phyloP scores from a whole-genome alignment of 2,329 filamentous ascomycete species.

The Alternaria sp. region DNA sequence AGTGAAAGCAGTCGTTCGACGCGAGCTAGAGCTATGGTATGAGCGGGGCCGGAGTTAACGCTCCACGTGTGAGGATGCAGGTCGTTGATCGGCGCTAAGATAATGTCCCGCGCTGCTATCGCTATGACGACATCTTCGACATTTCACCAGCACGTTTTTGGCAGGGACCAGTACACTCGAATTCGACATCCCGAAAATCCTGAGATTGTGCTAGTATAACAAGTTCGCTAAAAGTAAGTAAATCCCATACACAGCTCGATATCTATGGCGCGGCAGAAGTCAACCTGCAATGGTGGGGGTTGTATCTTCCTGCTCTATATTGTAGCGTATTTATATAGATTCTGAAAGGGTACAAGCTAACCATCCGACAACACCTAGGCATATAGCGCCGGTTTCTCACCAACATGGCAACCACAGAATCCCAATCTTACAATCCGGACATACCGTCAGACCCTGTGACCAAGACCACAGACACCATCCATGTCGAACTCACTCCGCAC shows the following conservation, averaged over 20 bases:
- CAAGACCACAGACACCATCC: slow-evolving; percentile 56
- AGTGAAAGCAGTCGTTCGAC: slow-evolving; percentile 10
- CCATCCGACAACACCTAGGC: neutral
- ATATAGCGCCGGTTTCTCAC: neutral
- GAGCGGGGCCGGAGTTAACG: slow-evolving; percentile 21
- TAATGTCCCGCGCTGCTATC: slow-evolving; percentile 21
- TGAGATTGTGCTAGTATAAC: neutral
- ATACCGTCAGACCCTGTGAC: slow-evolving; percentile 40
- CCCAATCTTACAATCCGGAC: slow-evolving; percentile 34
- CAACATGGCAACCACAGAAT: slow-evolving; percentile 40
- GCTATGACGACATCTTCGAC: slow-evolving; percentile 32
- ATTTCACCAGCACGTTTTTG: slow-evolving; percentile 6
- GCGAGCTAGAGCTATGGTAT: slow-evolving; percentile 18
- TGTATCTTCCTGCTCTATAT: neutral
- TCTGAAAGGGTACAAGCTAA: neutral
- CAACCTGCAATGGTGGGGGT: neutral
- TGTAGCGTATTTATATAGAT: neutral
- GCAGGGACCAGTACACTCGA: neutral
- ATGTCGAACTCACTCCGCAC: slow-evolving; percentile 73
- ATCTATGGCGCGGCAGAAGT: neutral
- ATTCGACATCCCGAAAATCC: neutral
- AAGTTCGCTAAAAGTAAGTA: neutral
- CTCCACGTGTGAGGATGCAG: slow-evolving; percentile 28
- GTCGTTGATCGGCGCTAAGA: slow-evolving; percentile 18
- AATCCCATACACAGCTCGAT: neutral